Evolutionary conservation across 2,329 filamentous ascomycete genomes (phyloP).

Genomic region (Alternaria infectoria): DNA sequence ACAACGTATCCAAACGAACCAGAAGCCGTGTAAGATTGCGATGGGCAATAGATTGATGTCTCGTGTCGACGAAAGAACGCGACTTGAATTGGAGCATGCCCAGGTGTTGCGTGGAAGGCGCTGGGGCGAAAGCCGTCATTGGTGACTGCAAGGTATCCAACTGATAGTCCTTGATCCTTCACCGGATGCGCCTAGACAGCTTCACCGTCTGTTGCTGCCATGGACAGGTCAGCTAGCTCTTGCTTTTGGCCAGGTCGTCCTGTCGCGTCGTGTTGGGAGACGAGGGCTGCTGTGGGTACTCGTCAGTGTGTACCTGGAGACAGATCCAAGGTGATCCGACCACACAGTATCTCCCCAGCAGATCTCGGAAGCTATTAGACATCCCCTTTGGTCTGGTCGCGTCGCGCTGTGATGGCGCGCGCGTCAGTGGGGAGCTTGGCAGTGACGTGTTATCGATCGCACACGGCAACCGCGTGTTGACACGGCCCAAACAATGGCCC

Average conservation of each 20-base stretch:
- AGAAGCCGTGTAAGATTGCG: neutral
- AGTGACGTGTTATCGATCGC: slow-evolving; percentile 35
- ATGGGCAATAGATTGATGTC: neutral
- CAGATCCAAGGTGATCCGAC: neutral
- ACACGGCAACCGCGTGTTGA: slow-evolving; percentile 39
- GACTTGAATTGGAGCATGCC: too few relatives aligned
- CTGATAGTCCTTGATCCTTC: neutral
- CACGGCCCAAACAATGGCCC: slow-evolving; percentile 24
- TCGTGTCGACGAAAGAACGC: neutral
- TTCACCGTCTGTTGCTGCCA: neutral
- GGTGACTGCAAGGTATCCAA: neutral
- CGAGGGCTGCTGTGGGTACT: neutral
- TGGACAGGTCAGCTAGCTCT: neutral
- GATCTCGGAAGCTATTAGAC: neutral
- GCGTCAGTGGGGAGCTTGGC: slow-evolving; percentile 25
- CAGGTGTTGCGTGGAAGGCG: neutral
- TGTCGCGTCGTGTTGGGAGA: neutral
- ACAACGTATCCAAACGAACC: neutral
- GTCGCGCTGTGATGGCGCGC: slow-evolving; percentile 23
- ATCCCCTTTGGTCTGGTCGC: slow-evolving; percentile 13
- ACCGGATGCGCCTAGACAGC: neutral
- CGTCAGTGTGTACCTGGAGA: neutral
- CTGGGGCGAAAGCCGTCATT: neutral
- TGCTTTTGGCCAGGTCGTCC: neutral
- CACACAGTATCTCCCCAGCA: neutral